A percentile compares a stretch with the other conserved stretches of the same genome.
These are phyloP conservation scores for Suillus ampliporus DNA, from an alignment of 768 basidiomycete species.

Conservation along the genomic window DNA sequence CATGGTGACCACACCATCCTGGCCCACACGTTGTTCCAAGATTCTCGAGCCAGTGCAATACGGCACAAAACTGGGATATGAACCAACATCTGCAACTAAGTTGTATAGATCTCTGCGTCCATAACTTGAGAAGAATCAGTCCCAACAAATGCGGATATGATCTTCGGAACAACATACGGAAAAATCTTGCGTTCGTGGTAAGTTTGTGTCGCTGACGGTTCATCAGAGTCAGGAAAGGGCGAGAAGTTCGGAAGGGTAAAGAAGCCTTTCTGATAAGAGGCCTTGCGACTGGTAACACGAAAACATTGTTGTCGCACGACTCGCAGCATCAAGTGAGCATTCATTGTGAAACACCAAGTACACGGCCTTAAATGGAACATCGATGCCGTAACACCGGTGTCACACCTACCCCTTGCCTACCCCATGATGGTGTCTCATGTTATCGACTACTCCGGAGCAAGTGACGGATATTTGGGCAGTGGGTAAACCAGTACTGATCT, in stretches of 20 bases:
- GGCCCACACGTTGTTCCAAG: slow-evolving; percentile 40
- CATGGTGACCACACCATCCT: slow-evolving; percentile 53
- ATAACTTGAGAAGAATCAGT: slow-evolving; percentile 58
- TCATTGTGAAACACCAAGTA: neutral
- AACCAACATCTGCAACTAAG: slow-evolving; percentile 85
- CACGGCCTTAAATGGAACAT: neutral
- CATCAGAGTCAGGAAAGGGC: slow-evolving; percentile 35
- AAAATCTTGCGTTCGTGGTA: slow-evolving; percentile 88
- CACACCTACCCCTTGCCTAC: neutral
- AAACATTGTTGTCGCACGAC: slow-evolving; percentile 15
- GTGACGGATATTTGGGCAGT: neutral
- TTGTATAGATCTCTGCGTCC: slow-evolving; percentile 78
- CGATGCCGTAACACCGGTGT: neutral
- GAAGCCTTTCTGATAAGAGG: slow-evolving; percentile 36
- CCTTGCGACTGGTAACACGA: slow-evolving; percentile 4
- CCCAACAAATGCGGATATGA: slow-evolving; percentile 18
- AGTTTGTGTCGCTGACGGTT: slow-evolving; percentile 53
- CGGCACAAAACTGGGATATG: slow-evolving; percentile 88
- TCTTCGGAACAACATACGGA: slow-evolving; percentile 63
- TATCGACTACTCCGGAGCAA: neutral
- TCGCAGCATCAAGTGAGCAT: slow-evolving; percentile 23
- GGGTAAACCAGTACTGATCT: neutral
- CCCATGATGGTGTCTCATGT: neutral
- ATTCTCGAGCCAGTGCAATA: slow-evolving; percentile 82
- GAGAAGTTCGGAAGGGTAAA: slow-evolving; percentile 61